These are phyloP conservation scores for Alnus glutinosa DNA, from an alignment of 306 rosid species.

Conservation along the genomic window DNA sequence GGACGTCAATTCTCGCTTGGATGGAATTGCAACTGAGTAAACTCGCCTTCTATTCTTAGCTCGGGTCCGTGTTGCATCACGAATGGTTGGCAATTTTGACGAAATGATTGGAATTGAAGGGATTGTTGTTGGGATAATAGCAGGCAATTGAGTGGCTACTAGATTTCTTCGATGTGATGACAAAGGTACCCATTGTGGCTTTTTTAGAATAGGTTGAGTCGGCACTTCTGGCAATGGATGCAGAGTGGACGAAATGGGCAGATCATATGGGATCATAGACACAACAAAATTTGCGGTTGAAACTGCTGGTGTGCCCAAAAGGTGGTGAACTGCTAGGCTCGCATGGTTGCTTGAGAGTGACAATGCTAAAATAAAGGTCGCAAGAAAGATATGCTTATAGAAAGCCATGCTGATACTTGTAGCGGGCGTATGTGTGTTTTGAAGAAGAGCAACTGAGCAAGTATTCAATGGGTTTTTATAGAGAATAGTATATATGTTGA, in stretches of 20 bases:
- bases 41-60: no score
- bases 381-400: not conserved
- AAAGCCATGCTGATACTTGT: not conserved
- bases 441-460: no score
- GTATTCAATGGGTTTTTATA: not conserved
- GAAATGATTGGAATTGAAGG: not conserved
- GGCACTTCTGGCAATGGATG: not conserved
- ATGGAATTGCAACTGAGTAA: no score
- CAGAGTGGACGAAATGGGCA: no score
- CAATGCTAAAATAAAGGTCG: not conserved
- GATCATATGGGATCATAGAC: not conserved
- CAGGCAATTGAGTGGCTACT: conserved; percentile 15
- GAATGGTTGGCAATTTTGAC: conserved; percentile 22
- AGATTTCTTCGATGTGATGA: conserved; percentile 3
- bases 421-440: not conserved
- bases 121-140: not conserved
- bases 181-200: not conserved
- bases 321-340: no score
- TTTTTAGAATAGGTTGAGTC: conserved; percentile 21
- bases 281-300: not conserved
- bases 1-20: no score
- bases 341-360: not conserved
- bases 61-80: not conserved
- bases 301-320: not conserved
- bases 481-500: not conserved